Evolutionary conservation across 1,284 basidiomycete species (phyloP), one percentile per base, ranked within the genome.

Genomic region (Irpex sp.): DNA sequence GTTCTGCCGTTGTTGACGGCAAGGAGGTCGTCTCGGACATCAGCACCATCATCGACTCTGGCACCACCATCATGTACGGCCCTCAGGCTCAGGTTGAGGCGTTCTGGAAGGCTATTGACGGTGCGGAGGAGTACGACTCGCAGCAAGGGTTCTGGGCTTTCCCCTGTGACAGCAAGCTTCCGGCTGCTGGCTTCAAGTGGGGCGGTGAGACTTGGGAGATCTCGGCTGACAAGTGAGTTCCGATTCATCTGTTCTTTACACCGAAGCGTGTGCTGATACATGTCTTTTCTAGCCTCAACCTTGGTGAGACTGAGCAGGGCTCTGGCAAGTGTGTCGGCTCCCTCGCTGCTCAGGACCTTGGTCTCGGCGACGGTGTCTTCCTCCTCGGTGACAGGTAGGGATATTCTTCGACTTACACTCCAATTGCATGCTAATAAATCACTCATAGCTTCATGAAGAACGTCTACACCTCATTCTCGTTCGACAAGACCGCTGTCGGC

Each of bases 1-100:
- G 66, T 11, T 64, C 56, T 53, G 65, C 66, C 46, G 49, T 61
- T 50, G 69, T 74, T 49, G 67, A 64, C 49, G 55, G 61, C 49
- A 70, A 68, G 59, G 55, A 71, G 7, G 68, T 59, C 47, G 66
- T 62, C 4, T 61, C 65, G 9, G 61, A 59, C 61, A 70, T 73
- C 64, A 65, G 72, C 55, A 77, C 77, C 6, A 71, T 79, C 62
- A 75, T 81, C 62, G 81, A 81, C 69, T 77, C 75, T 4, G 79
- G 80, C 63, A 80, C 82, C 15, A 81, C 84, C 46, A 69, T 84
- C 64, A 81, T 86, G 71, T 77, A 83, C 33, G 84, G 82, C 46
- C 80, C 83, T 26, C 75, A 77, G 2, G 61, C 75, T 39, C 75
- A 73, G 8, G 78, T 85, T 8, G 73, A 72, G 39, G 63, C 69